Conservation (phyloP, 2,329 filamentous ascomycete species). For the Ascochyta pisi region DNA sequence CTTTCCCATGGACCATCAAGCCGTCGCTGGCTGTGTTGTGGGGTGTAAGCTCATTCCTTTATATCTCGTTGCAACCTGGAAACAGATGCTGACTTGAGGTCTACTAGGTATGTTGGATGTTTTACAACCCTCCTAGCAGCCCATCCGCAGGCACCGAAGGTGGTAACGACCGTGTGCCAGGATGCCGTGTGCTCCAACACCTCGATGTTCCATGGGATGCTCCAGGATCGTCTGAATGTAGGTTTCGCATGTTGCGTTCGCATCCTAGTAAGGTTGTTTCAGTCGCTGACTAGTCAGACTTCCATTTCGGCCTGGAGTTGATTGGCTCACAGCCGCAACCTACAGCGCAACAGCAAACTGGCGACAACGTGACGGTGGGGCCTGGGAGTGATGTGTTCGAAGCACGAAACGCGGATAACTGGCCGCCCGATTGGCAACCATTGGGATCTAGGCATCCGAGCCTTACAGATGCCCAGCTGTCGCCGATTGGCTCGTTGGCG, state of each 20-base stretch:
- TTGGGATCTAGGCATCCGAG: conserved; percentile 32
- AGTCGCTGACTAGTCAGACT: conserved; percentile 42
- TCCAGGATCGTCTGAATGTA: conserved; percentile 44
- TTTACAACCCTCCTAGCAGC: conserved; percentile 33
- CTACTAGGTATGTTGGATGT: conserved; percentile 50
- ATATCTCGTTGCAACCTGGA: not conserved
- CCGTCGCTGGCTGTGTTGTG: conserved; percentile 53
- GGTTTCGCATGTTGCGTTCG: conserved; percentile 32
- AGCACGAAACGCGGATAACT: conserved; percentile 42
- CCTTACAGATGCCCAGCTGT: conserved; percentile 21
- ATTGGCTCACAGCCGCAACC: conserved; percentile 37
- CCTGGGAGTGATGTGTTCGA: conserved; percentile 33
- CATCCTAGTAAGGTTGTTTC: conserved; percentile 25
- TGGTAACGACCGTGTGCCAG: conserved; percentile 32
- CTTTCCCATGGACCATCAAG: conserved; percentile 54
- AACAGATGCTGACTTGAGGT: conserved; percentile 2
- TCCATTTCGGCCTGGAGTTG: conserved; percentile 40
- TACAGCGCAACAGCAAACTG: conserved; percentile 34
- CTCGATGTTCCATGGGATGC: conserved; percentile 35
- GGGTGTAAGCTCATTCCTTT: conserved; percentile 36
- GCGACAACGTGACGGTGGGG: conserved; percentile 22
- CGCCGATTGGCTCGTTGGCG: conserved; percentile 16
- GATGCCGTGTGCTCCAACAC: conserved; percentile 36
- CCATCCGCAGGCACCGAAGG: conserved; percentile 13
- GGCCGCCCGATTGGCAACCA: conserved; percentile 32